Evolutionary conservation across 768 basidiomycete genomes (phyloP), one percentile per base, ranked within the genome.

Genomic region (Hebeloma cylindrosporum): DNA sequence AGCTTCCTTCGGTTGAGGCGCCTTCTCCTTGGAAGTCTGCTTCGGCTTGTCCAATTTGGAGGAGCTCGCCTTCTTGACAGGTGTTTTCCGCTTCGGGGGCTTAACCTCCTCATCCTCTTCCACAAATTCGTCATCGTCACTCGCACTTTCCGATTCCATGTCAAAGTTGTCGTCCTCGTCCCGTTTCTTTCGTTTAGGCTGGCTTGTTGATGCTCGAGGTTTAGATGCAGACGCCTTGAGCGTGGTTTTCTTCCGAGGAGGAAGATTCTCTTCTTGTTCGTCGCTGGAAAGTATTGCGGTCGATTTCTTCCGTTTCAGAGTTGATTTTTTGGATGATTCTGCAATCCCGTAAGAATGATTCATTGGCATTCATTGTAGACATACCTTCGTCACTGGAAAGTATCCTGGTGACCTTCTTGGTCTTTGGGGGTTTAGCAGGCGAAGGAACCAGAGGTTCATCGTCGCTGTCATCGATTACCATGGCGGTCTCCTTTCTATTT

Each of bases 211-310:
- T 3, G 63, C 51, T 40, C 58, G 61, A 1, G 66, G 49, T 42
- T 63, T 61, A 9, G 60, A 28, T 26, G 53, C 59, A 32, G 59
- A 44, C 8, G 52, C 8, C 40, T 58, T 61, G 39, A 55, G 42
- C 40, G 58, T 43, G 4, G 60, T 75, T 63, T 75, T 75, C 61
- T 63, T 71, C 2, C 69, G 69, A 1, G 73, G 70, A 0, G 54
- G 47, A 0, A 68, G 54, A 11, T 47, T 50, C 3, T 66, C 66
- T 11, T 70, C 71, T 11, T 72, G 69, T 17, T 71, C 71, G 22
- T 73, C 72, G 44, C 68, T 72, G 1, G 67, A 66, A 48, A 40
- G 14, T 18, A 53, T 31, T 7, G 41, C 35, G 9, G 28, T 52
- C 10, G 48, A 52, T 37, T 56, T 54, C n/a, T 54, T 56, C 5